These are phyloP conservation scores for Penicillium steckii DNA, from an alignment of 495 filamentous ascomycete species.

Conservation along the genomic window DNA sequence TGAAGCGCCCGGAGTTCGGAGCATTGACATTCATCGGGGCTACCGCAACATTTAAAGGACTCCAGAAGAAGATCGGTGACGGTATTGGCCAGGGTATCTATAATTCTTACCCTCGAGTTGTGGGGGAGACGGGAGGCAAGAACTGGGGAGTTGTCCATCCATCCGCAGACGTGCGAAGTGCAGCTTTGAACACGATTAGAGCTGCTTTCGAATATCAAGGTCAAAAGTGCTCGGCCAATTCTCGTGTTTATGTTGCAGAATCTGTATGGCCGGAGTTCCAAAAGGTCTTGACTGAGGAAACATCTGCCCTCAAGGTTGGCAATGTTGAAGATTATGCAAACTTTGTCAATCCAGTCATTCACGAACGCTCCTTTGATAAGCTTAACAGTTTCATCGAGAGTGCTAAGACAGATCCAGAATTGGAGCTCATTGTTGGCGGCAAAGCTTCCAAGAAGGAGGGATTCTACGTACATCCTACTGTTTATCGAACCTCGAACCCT, in stretches of 20 bases:
- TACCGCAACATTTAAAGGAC: constrained; percentile 70
- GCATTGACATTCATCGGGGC: constrained; percentile 79
- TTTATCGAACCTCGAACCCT: constrained; percentile 62
- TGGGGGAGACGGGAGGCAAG: constrained; percentile 86
- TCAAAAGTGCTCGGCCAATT: constrained; percentile 84
- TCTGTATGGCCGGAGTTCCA: constrained; percentile 63
- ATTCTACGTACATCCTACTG: constrained; percentile 69
- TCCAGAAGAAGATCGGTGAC: constrained; percentile 69
- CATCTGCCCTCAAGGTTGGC: constrained; percentile 44
- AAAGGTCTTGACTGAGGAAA: constrained; percentile 44
- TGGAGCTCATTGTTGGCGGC: constrained; percentile 67
- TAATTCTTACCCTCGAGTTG: constrained; percentile 71
- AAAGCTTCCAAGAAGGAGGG: constrained; percentile 63
- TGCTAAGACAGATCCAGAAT: constrained; percentile 58
- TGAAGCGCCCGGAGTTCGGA: constrained; percentile 66
- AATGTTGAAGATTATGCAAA: constrained; percentile 55
- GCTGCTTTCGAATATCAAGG: constrained; percentile 87
- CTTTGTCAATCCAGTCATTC: constrained; percentile 77
- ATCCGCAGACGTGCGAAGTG: constrained; percentile 71
- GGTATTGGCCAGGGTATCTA: constrained; percentile 67
- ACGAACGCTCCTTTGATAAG: constrained; percentile 66
- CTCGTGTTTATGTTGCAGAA: constrained; percentile 68
- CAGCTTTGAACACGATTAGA: constrained; percentile 73
- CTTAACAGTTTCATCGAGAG: constrained; percentile 60
- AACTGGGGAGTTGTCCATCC: constrained; percentile 81